Conservation (phyloP, 352 stramenopile species). For the Phytophthora vignae region DNA sequence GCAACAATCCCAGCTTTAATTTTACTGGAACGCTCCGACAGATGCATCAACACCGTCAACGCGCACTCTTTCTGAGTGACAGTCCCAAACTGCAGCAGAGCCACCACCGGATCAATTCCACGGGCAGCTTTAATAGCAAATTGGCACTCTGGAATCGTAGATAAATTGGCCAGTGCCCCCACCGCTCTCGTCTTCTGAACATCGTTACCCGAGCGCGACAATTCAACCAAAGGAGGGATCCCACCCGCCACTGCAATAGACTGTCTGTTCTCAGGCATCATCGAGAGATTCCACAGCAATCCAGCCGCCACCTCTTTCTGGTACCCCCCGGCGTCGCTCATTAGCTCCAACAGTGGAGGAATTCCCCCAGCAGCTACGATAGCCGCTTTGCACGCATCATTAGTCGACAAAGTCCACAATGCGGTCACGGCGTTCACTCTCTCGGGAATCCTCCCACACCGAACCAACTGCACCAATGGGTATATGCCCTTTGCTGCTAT, state of each 20-base stretch:
- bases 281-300: conserved; percentile 22
- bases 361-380: conserved; percentile 14
- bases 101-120: neutral
- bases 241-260: conserved; percentile 7
- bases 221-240: conserved; percentile 9
- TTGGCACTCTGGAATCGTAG: neutral
- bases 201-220: neutral
- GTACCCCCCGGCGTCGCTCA: neutral
- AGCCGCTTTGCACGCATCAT: neutral
- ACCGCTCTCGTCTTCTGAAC: neutral
- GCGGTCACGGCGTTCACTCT: conserved; percentile 16
- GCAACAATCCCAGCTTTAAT: neutral
- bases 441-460: neutral
- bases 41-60: neutral
- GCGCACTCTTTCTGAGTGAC: neutral
- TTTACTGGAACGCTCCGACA: neutral
- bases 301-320: conserved; percentile 17
- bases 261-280: conserved; percentile 6
- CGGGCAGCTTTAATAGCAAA: neutral
- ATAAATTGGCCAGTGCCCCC: neutral
- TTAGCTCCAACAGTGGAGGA: conserved; percentile 5
- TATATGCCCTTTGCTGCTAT: neutral
- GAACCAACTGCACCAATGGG: conserved; percentile 14
- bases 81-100: neutral
- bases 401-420: conserved; percentile 11